phyloP scores from a whole-genome alignment of 108 stramenopile genomes.

The Cyclotella choctawhatcheeana region DNA sequence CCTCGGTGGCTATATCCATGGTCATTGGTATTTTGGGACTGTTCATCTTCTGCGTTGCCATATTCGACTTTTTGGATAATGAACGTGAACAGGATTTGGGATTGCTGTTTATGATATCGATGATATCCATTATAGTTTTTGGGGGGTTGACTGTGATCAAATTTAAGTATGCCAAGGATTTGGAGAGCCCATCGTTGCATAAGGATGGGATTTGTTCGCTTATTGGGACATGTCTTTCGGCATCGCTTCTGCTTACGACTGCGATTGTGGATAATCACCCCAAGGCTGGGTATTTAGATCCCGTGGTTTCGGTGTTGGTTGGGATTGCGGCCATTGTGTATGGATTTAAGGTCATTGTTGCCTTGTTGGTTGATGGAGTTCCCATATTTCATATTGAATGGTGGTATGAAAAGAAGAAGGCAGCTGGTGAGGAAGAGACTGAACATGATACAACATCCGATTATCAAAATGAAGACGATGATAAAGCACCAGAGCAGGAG shows the following conservation, averaged over 20 bases:
- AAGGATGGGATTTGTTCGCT: conserved; percentile 84
- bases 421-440: not conserved
- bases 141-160: conserved; percentile 71
- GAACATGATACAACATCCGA: not conserved
- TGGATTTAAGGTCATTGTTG: conserved; percentile 56
- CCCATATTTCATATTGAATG: conserved; percentile 39
- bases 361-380: conserved; percentile 24
- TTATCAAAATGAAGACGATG: not conserved
- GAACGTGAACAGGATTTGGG: conserved; percentile 38
- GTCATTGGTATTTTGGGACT: conserved; percentile 69
- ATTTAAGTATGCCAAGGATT: conserved; percentile 62
- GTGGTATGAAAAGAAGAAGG: conserved; percentile 25
- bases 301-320: conserved; percentile 66
- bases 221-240: conserved; percentile 71
- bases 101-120: conserved; percentile 50
- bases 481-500: conserved; percentile 5
- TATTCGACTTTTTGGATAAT: conserved; percentile 53
- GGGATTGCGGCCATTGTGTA: conserved; percentile 62
- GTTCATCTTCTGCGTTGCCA: conserved; percentile 53
- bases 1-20: conserved; percentile 73
- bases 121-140: conserved; percentile 62
- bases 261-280: conserved; percentile 57
- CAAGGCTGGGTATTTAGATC: conserved; percentile 75
- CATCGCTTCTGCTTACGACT: conserved; percentile 69
- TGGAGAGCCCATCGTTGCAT: conserved; percentile 62